phyloP scores from a whole-genome alignment of 2,329 filamentous ascomycete species.

The Trichophyton schoenleinii region DNA sequence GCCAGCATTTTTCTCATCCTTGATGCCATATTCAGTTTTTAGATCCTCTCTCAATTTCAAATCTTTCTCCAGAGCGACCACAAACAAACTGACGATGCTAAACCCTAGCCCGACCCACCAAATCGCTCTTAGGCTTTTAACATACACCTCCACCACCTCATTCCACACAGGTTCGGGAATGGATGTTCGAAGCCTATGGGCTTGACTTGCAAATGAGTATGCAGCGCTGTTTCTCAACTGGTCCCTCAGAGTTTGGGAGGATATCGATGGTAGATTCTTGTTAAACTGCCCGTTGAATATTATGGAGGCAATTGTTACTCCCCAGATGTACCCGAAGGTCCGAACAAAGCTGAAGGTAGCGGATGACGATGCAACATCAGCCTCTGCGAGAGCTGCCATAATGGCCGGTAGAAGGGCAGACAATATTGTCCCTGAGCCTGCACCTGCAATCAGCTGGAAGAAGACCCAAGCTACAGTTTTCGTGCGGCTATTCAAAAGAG shows the following conservation, averaged over 20 bases:
- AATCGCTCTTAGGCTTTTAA: slow-evolving; percentile 7
- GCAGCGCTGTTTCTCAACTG: neutral
- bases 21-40: slow-evolving; percentile 31
- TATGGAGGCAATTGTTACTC: slow-evolving; percentile 19
- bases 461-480: slow-evolving; percentile 30
- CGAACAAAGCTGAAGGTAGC: slow-evolving; percentile 22
- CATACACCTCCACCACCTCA: slow-evolving; percentile 23
- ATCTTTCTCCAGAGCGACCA: slow-evolving; percentile 26
- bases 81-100: slow-evolving; percentile 21
- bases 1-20: slow-evolving; percentile 20
- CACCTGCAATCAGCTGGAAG: slow-evolving; percentile 31
- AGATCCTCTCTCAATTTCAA: slow-evolving; percentile 28
- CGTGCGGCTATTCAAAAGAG: slow-evolving; percentile 28
- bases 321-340: slow-evolving; percentile 24
- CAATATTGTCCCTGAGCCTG: slow-evolving; percentile 35
- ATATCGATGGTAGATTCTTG: slow-evolving; percentile 7
- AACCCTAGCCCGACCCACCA: slow-evolving; percentile 23
- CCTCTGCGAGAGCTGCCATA: slow-evolving; percentile 25
- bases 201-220: slow-evolving; percentile 3
- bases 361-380: slow-evolving; percentile 19
- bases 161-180: neutral
- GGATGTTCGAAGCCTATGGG: neutral
- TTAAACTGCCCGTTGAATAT: slow-evolving; percentile 23
- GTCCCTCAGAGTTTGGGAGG: neutral
- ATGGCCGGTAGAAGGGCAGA: slow-evolving; percentile 34